A percentile compares a stretch with the other conserved stretches of the same genome.
Evolutionary conservation across 805 yeast species (phyloP).

Genomic region (Candida ascalaphidarum): DNA sequence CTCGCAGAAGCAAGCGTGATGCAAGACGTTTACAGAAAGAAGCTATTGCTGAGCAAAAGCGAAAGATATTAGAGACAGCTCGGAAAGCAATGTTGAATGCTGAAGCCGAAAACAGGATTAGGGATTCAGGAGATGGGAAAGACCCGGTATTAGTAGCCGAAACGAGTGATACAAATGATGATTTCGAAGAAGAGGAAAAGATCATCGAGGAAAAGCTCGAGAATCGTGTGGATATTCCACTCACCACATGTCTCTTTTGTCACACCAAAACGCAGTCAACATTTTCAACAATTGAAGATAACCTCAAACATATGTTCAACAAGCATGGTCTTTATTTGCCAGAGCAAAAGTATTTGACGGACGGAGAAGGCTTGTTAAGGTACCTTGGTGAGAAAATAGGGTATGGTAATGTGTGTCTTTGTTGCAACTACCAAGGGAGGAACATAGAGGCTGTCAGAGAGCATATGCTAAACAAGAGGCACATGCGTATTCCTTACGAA

Average conservation of each 20-base stretch:
- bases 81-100: slow-evolving; percentile 28
- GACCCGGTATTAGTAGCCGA: slow-evolving; percentile 1
- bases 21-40: slow-evolving; percentile 42
- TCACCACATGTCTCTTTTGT: slow-evolving; percentile 45
- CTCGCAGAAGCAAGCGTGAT: slow-evolving; percentile 39
- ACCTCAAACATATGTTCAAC: slow-evolving; percentile 65
- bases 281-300: slow-evolving; percentile 32
- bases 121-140: slow-evolving; percentile 1
- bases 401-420: slow-evolving; percentile 74
- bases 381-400: slow-evolving; percentile 77
- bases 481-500: slow-evolving; percentile 86
- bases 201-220: slow-evolving; percentile 36
- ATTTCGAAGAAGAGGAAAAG: slow-evolving; percentile 29
- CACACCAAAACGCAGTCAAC: slow-evolving; percentile 22
- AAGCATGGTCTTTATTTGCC: slow-evolving; percentile 85
- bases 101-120: slow-evolving; percentile 6
- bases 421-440: slow-evolving; percentile 79
- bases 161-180: slow-evolving; percentile 7
- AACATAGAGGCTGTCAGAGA: slow-evolving; percentile 80
- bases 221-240: slow-evolving; percentile 39
- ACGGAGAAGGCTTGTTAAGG: slow-evolving; percentile 61
- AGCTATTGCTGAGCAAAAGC: slow-evolving; percentile 39
- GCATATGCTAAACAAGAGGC: slow-evolving; percentile 80
- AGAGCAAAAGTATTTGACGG: slow-evolving; percentile 60
- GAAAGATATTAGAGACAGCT: slow-evolving; percentile 39